A percentile compares a stretch with the other conserved stretches of the same genome.
Evolutionary conservation across 768 basidiomycete genomes (phyloP).

Genomic region (Crucibulum laeve): DNA sequence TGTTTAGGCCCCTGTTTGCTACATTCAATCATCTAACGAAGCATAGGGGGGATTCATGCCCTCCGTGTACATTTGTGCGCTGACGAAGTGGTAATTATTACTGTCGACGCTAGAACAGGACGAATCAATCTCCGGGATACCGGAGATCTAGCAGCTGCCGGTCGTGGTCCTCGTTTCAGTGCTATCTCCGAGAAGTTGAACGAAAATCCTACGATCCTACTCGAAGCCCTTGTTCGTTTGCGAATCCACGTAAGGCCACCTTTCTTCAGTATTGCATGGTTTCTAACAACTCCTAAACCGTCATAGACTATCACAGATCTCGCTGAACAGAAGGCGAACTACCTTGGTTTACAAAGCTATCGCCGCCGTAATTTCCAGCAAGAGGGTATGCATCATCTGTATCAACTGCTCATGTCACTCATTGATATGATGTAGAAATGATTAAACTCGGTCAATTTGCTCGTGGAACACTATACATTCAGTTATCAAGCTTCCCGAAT

Average conservation of each 20-base stretch:
- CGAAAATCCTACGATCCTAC: slow-evolving; percentile 57
- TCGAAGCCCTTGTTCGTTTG: slow-evolving; percentile 52
- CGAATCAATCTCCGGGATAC: slow-evolving; percentile 75
- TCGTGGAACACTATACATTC: slow-evolving; percentile 68
- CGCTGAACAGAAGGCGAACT: slow-evolving; percentile 80
- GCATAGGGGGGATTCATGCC: slow-evolving; percentile 47
- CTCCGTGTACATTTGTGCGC: slow-evolving; percentile 71
- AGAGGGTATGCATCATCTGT: slow-evolving; percentile 44
- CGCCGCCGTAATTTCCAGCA: slow-evolving; percentile 61
- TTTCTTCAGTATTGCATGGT: not conserved
- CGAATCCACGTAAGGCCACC: slow-evolving; percentile 53
- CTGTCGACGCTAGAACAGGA: slow-evolving; percentile 78
- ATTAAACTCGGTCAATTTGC: slow-evolving; percentile 63
- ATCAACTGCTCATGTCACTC: not conserved
- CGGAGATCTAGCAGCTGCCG: slow-evolving; percentile 73
- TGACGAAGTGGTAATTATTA: slow-evolving; percentile 71
- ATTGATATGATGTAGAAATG: slow-evolving; percentile 42
- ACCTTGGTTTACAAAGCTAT: slow-evolving; percentile 77
- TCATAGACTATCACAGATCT: slow-evolving; percentile 78
- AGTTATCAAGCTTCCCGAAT: slow-evolving; percentile 68
- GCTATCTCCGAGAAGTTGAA: slow-evolving; percentile 60
- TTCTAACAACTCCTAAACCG: slow-evolving; percentile 3
- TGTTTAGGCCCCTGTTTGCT: slow-evolving; percentile 5
- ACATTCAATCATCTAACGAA: not conserved
- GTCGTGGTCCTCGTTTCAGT: slow-evolving; percentile 64